phyloP scores from a whole-genome alignment of 1,284 basidiomycete species.

The Cystobasidium pallidum region DNA sequence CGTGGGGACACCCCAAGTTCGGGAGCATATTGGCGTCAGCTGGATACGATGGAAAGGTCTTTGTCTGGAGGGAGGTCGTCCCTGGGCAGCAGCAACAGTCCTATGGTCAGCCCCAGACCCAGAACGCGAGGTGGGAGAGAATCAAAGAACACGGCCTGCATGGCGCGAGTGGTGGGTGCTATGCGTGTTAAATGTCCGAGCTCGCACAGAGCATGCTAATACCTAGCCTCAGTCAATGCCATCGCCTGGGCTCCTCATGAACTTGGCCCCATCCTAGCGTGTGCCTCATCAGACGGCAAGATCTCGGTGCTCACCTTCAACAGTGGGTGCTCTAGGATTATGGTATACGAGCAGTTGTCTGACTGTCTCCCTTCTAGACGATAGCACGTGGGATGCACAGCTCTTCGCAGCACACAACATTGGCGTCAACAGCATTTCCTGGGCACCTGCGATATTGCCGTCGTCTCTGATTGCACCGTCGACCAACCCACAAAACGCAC shows the following conservation, averaged over 20 bases:
- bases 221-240: slow-evolving; percentile 75
- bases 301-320: slow-evolving; percentile 96
- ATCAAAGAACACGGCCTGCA: slow-evolving; percentile 96
- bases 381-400: slow-evolving; percentile 93
- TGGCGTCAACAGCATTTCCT: slow-evolving; percentile 95
- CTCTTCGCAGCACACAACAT: slow-evolving; percentile 95
- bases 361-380: slow-evolving; percentile 64
- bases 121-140: slow-evolving; percentile 73
- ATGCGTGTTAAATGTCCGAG: neutral
- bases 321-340: slow-evolving; percentile 65
- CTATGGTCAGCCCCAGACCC: slow-evolving; percentile 59
- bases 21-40: slow-evolving; percentile 95
- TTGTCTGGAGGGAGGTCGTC: slow-evolving; percentile 93
- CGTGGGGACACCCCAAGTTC: slow-evolving; percentile 98
- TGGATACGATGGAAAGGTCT: slow-evolving; percentile 96
- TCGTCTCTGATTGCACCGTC: slow-evolving; percentile 74
- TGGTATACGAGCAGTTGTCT: neutral
- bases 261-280: slow-evolving; percentile 92
- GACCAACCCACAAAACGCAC: slow-evolving; percentile 40
- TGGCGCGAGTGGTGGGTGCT: slow-evolving; percentile 77
- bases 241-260: slow-evolving; percentile 98
- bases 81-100: slow-evolving; percentile 57
- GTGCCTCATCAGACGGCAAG: slow-evolving; percentile 97
- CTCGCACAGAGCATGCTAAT: neutral
- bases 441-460: slow-evolving; percentile 89